A percentile compares a stretch with the other conserved stretches of the same genome.
phyloP scores from a whole-genome alignment of 1,284 basidiomycete genomes.

The Coniferiporia weirii region DNA sequence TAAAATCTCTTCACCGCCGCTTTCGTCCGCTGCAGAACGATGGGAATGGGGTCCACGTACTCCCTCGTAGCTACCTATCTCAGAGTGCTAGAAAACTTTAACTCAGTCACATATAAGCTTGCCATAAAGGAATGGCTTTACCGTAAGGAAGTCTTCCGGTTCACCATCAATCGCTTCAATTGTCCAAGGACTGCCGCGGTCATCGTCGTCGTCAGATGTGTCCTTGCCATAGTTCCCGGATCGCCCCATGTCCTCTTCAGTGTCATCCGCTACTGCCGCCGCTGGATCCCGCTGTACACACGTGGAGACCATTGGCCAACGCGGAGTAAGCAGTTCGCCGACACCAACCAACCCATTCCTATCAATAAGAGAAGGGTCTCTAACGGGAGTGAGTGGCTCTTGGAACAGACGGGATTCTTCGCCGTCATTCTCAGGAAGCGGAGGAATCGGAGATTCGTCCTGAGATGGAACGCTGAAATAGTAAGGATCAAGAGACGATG shows the following conservation, averaged over 20 bases:
- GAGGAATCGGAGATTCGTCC: conserved; percentile 53
- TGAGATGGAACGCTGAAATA: conserved; percentile 70
- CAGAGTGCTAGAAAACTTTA: not conserved
- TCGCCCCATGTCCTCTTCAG: conserved; percentile 32
- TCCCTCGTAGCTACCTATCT: not conserved
- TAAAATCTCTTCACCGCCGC: conserved; percentile 76
- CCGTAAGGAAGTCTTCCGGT: conserved; percentile 55
- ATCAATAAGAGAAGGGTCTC: conserved; percentile 81
- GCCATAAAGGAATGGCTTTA: conserved; percentile 29
- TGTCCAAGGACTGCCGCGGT: conserved; percentile 78
- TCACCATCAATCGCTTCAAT: conserved; percentile 81
- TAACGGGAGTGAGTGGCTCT: conserved; percentile 66
- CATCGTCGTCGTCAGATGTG: conserved; percentile 35
- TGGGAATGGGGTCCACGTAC: conserved; percentile 40
- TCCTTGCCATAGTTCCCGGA: conserved; percentile 28
- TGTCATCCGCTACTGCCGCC: conserved; percentile 34
- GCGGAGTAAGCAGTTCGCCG: conserved; percentile 95
- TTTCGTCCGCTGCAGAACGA: conserved; percentile 70
- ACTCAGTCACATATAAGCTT: conserved; percentile 10
- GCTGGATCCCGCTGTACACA: conserved; percentile 22
- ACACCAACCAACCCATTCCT: conserved; percentile 87
- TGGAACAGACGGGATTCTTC: conserved; percentile 16
- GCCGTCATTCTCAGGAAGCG: conserved; percentile 34
- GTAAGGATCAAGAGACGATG: conserved; percentile 78
- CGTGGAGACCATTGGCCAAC: conserved; percentile 62